phyloP scores from a whole-genome alignment of 495 filamentous ascomycete species.

The Sphaerosporella brunnea region DNA sequence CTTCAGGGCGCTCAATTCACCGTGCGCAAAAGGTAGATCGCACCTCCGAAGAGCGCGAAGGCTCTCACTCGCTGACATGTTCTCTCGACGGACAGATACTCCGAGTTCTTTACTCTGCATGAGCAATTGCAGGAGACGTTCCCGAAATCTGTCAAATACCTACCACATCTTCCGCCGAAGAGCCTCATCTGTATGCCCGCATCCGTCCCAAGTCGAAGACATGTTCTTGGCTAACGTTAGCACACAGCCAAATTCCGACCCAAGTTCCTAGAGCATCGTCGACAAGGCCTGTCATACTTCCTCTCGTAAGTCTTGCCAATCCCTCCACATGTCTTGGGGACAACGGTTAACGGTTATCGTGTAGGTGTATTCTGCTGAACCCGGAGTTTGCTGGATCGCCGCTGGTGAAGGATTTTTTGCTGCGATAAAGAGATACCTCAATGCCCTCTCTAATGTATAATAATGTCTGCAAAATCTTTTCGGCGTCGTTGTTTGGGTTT shows the following conservation, averaged over 20 bases:
- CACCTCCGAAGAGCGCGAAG: background rate
- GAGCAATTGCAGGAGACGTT: constrained; percentile 42
- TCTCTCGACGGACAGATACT: constrained; percentile 36
- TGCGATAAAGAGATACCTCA: constrained; percentile 17
- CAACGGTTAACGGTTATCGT: constrained; percentile 9
- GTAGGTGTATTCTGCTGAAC: constrained; percentile 47
- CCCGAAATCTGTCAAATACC: constrained; percentile 43
- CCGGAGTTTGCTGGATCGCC: constrained; percentile 52
- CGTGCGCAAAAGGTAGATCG: constrained; percentile 14
- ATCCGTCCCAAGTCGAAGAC: background rate
- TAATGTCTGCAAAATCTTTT: too few species aligned
- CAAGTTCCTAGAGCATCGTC: constrained; percentile 47
- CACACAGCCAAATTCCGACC: constrained; percentile 47
- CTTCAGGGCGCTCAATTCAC: constrained; percentile 21
- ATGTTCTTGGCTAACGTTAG: constrained; percentile 11
- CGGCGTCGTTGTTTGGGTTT: too few species aligned
- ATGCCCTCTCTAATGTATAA: too few species aligned
- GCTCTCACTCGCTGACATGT: background rate
- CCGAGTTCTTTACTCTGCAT: constrained; percentile 51
- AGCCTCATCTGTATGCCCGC: constrained; percentile 44
- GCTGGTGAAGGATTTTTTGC: constrained; percentile 54
- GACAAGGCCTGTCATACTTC: constrained; percentile 50
- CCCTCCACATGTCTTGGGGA: constrained; percentile 8
- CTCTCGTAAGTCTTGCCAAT: constrained; percentile 39
- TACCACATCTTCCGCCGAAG: constrained; percentile 52